Percentiles rank a stretch among this genome's conserved stretches.
Conservation (phyloP, 257 asterid genomes). For the Datura wrightii region DNA sequence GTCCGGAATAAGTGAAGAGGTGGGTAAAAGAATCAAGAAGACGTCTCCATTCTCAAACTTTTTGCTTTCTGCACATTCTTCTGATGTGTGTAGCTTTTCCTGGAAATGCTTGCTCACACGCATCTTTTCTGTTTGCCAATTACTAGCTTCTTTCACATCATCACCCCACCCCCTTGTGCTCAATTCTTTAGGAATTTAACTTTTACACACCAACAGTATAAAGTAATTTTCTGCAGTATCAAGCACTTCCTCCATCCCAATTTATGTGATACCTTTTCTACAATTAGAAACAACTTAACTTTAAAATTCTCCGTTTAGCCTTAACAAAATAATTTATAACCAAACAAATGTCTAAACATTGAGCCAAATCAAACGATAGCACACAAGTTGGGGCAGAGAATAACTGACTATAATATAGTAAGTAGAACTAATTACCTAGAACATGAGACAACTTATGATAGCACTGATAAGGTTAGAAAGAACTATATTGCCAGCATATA, state of each 20-base stretch:
- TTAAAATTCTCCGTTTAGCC: too few species aligned
- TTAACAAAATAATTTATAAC: too few species aligned
- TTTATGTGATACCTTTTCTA: too few species aligned
- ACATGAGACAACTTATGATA: not conserved
- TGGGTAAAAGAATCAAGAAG: not conserved
- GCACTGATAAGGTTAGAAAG: not conserved
- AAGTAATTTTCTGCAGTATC: not conserved
- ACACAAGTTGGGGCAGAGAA: too few species aligned
- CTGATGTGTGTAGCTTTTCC: constrained; percentile 24
- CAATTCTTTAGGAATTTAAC: not conserved
- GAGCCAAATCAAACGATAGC: too few species aligned
- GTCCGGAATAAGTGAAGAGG: not conserved
- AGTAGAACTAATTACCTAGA: not conserved
- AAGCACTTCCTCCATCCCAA: too few species aligned
- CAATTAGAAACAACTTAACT: too few species aligned
- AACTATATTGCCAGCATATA: not conserved
- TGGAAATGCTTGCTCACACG: not conserved
- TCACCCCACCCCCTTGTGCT: not conserved
- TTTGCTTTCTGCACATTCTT: constrained; percentile 21
- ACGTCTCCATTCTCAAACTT: not conserved
- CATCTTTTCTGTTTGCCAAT: constrained; percentile 23
- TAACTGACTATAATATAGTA: not conserved
- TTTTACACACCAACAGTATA: not conserved
- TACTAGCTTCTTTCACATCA: not conserved
- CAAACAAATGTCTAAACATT: too few species aligned